Conservation (phyloP, 805 yeast species). For the Monosporozyma servazzii region DNA sequence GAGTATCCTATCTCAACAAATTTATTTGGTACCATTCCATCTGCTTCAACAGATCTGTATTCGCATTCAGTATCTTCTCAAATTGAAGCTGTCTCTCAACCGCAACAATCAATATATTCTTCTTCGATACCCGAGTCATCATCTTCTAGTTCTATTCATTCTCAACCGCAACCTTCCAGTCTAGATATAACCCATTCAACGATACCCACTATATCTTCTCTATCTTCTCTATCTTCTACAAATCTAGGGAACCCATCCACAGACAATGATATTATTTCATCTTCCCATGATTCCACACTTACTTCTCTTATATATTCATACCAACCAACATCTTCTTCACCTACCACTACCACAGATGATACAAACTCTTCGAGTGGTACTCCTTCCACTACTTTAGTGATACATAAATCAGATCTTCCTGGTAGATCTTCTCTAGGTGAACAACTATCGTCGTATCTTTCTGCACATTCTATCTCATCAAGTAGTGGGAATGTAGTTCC, state of each 20-base stretch:
- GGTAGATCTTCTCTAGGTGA: constrained; percentile 1
- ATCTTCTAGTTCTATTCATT: not conserved
- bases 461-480: not conserved
- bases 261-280: not conserved
- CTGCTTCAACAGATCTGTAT: not conserved
- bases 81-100: not conserved
- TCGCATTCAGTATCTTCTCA: not conserved
- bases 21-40: not conserved
- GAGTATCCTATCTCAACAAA: not conserved
- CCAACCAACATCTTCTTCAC: not conserved
- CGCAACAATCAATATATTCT: not conserved
- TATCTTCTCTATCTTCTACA: not conserved
- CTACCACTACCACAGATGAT: not conserved
- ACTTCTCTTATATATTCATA: not conserved
- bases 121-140: not conserved
- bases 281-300: not conserved
- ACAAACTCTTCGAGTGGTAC: not conserved
- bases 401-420: not conserved
- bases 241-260: not conserved
- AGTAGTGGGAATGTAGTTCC: not conserved
- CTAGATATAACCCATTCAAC: not conserved
- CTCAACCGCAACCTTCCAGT: not conserved
- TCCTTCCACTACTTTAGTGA: not conserved
- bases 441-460: not conserved
- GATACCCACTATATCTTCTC: not conserved